phyloP scores from a whole-genome alignment of 1,284 basidiomycete genomes.

The Microbotryum scabiosae region DNA sequence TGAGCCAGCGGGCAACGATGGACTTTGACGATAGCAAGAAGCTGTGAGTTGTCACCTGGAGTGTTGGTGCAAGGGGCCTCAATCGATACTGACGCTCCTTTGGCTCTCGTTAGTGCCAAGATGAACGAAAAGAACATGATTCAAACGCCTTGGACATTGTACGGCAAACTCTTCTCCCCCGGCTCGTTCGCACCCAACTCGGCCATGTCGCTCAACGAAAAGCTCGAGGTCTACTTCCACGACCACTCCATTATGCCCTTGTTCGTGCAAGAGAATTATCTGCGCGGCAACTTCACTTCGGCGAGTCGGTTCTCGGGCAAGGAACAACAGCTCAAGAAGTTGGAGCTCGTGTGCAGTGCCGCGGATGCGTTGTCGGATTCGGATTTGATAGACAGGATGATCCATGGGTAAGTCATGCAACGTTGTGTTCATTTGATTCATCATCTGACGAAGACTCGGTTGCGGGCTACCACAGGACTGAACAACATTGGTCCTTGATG shows the following conservation, averaged over 20 bases:
- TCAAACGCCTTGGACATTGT: conserved; percentile 82
- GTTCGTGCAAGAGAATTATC: conserved; percentile 91
- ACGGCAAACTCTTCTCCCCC: conserved; percentile 74
- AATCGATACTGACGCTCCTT: not conserved
- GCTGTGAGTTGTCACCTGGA: conserved; percentile 51
- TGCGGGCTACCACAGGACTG: conserved; percentile 55
- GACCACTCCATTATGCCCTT: conserved; percentile 88
- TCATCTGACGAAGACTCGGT: not conserved
- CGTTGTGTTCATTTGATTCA: not conserved
- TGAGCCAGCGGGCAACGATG: conserved; percentile 59
- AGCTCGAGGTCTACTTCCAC: conserved; percentile 94
- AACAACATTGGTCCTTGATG: conserved; percentile 95
- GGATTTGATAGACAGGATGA: conserved; percentile 86
- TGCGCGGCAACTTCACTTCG: conserved; percentile 67
- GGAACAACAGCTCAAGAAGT: conserved; percentile 55
- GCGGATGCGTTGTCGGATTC: conserved; percentile 88
- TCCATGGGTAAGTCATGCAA: conserved; percentile 64
- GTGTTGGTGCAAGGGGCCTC: too few species aligned
- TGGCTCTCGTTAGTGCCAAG: conserved; percentile 52
- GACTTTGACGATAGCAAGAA: conserved; percentile 82
- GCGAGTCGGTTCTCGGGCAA: conserved; percentile 41
- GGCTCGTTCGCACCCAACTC: conserved; percentile 78
- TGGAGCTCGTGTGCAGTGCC: conserved; percentile 61
- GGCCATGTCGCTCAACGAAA: conserved; percentile 74
- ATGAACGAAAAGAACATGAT: conserved; percentile 88